Conservation (phyloP, 106 monocot genomes). For the Triglochin maritima region DNA sequence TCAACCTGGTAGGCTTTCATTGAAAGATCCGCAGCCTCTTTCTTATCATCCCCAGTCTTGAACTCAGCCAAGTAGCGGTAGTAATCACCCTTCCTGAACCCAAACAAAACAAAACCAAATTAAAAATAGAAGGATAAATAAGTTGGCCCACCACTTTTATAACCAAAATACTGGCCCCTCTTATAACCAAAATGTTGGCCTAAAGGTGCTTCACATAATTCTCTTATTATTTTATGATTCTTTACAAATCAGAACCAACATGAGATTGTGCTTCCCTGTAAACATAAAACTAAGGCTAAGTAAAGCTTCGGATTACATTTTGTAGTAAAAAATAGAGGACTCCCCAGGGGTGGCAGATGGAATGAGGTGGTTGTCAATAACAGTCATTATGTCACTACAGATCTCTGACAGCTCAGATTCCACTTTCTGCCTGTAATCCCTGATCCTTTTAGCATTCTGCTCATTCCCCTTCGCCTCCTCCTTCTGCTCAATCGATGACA, state of each 20-base stretch:
- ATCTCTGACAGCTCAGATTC: conserved; percentile 46
- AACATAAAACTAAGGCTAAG: not conserved
- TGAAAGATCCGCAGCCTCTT: conserved; percentile 42
- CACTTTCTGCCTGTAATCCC: conserved; percentile 54
- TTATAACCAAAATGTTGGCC: too few relatives aligned
- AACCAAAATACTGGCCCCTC: too few relatives aligned
- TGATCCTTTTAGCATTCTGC: conserved; percentile 31
- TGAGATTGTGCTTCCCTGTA: too few relatives aligned
- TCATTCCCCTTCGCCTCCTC: conserved; percentile 67
- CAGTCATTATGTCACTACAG: conserved; percentile 42
- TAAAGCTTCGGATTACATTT: conserved; percentile 35
- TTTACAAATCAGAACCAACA: too few relatives aligned
- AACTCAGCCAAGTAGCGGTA: conserved; percentile 70
- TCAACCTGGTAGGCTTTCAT: conserved; percentile 45
- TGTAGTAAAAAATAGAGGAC: conserved; percentile 51
- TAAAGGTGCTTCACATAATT: too few relatives aligned
- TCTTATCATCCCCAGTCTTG: conserved; percentile 37
- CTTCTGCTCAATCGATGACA: conserved; percentile 71
- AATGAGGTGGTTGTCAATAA: conserved; percentile 52
- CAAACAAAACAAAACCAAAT: not conserved
- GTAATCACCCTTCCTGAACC: conserved; percentile 65
- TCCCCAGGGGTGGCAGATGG: conserved; percentile 38
- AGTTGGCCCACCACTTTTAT: too few relatives aligned
- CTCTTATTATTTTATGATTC: too few relatives aligned
- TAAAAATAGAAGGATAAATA: not conserved